Evolutionary conservation across 2,329 filamentous ascomycete genomes (phyloP), one percentile per base, ranked within the genome.

Genomic region (Cryphonectria naterciae): DNA sequence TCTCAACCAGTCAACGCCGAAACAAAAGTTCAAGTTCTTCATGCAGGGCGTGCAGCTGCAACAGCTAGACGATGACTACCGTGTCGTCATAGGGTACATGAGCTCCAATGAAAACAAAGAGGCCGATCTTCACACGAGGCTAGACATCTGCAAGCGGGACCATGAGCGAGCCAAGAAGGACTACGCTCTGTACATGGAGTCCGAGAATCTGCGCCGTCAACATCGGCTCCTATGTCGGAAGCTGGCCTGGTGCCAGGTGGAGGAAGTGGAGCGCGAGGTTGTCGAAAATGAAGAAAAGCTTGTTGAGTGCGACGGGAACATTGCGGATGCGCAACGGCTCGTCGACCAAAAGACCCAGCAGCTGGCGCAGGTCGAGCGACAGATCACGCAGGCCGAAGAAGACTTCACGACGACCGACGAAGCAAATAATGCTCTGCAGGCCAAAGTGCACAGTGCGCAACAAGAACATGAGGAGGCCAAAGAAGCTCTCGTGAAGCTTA

Each of bases 11-110:
- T 95, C 96, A 17, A 92, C 90, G 2, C 89, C 94, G 0, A 84
- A 88, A 4, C 91, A 95, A 72, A 99, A 99, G 79, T 99, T 98
- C 85, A 96, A 93, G 75, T 98, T 98, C 77, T 99, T 99, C 78
- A 88, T 97, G 72, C 94, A 95, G 76, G 96, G 96, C 37, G 97
- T 97, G 0, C 95, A 98, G 76, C 87, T 99, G 0, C 94, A 98
- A 79, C 92, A 95, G 75, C 86, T 99, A 13, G 94, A 97, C 78
- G 91, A 93, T 73, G 96, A 99, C 77, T 99, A 99, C 80, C 89
- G 91, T 71, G 84, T 97, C 70, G 89, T 98, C 19, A 90, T 92
- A 72, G 92, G 97, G 74, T 91, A 89, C 4, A 85, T 96, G 28
- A 92, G 97, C 74, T 88, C 88, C 46, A 93, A 91, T 71, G 86